Conservation (phyloP, 768 basidiomycete genomes). For the Dentipellis sp. region DNA sequence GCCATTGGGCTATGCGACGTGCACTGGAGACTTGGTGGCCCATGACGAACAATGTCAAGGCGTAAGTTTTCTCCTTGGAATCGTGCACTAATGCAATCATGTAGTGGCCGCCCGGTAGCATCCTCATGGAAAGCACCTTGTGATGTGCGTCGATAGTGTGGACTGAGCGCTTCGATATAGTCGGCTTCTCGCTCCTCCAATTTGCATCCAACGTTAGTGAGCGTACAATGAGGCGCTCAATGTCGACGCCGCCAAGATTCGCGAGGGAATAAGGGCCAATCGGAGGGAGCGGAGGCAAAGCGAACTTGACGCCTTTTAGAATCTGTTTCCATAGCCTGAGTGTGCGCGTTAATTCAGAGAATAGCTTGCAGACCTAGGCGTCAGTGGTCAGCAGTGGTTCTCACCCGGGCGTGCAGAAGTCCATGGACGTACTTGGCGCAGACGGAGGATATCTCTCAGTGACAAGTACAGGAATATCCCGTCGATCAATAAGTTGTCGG, state of each 20-base stretch:
- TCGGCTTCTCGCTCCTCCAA: constrained; percentile 12
- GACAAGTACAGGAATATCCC: constrained; percentile 9
- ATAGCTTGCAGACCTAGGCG: constrained; percentile 6
- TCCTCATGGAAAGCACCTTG: constrained; percentile 12
- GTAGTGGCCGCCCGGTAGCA: constrained; percentile 15
- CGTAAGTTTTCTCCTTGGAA: constrained; percentile 5
- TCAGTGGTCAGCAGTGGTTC: neutral
- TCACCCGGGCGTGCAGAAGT: no score
- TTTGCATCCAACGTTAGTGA: constrained; percentile 13
- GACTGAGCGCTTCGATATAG: constrained; percentile 5
- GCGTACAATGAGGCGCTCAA: constrained; percentile 11
- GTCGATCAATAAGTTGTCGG: constrained; percentile 12
- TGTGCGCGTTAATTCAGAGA: constrained; percentile 12
- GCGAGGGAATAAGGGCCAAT: constrained; percentile 9
- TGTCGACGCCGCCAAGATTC: constrained; percentile 10
- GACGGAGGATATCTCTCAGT: constrained; percentile 11
- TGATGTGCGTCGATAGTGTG: neutral
- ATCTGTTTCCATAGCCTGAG: constrained; percentile 13
- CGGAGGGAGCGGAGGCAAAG: constrained; percentile 12
- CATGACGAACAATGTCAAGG: constrained; percentile 11
- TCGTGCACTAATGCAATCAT: constrained; percentile 10
- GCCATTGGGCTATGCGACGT: constrained; percentile 10
- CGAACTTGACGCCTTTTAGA: constrained; percentile 9
- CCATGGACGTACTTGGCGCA: constrained; percentile 6
- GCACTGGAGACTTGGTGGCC: constrained; percentile 12